Base-by-base conservation (phyloP, 1,284 basidiomycete genomes). In the Laetiporus sulphureus region DNA sequence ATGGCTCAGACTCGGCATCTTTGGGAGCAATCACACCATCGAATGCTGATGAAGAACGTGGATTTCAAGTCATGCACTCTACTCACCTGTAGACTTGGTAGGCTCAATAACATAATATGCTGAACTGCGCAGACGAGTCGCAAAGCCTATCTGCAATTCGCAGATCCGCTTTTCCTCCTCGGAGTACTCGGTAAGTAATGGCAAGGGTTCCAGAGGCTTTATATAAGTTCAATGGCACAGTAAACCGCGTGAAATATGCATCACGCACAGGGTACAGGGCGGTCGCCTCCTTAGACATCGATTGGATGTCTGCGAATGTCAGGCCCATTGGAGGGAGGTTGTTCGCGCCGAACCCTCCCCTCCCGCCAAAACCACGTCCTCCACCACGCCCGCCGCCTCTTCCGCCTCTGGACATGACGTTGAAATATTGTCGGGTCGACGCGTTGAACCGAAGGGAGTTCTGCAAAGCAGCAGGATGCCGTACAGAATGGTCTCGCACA, bases 241-340 rank as follows among this genome's bases (percentile, higher is more conserved):
- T n/a, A n/a, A n/a, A n/a, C n/a, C n/a, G n/a, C n/a, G n/a, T n/a
- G n/a, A n/a, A n/a, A n/a, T n/a, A n/a, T n/a, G n/a, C n/a, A 13
- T 2, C 3, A 42, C 83, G 62, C 69, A 88, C 85, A 41, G 86
- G 86, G 66, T 88, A 90, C 55, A 87, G 63, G 29, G 77, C 78
- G 32, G 81, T 80, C 44, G 71, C 80, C 59, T 89, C 86, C 45
- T 81, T 66, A 16, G 83, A 83, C 56, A 89, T 63, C 36, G 75
- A 69, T 59, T 86, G 83, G 38, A 90, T 72, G 58, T 90, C 86
- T 34, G 81, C 75, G 55, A 85, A 86, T 4, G 79, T 79, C 31
- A 89, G 71, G 20, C 86, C 86, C 79, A 87, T 84, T 1, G 85
- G 83, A 3, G 79, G 79, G 32, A 74, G 64, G 37, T 61, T 67